Evolutionary conservation across 176 grass and related monocot genomes (phyloP).

Genomic region (Canna indica): DNA sequence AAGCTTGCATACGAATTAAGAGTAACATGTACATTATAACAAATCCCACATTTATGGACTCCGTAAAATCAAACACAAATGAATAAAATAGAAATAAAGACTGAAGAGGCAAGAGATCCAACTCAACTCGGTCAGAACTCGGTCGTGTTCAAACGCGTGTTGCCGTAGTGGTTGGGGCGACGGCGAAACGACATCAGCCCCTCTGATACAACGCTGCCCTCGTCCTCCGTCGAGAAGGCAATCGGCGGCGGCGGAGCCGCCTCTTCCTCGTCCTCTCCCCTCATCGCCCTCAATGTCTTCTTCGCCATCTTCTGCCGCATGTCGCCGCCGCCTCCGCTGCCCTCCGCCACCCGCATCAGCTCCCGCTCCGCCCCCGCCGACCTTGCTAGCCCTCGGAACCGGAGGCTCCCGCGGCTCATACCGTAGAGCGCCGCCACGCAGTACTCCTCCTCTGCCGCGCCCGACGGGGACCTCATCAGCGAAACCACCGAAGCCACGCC

Average conservation of each 20-base stretch:
- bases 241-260: neutral
- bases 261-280: constrained; percentile 18
- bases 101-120: neutral
- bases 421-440: constrained; percentile 34
- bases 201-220: constrained; percentile 25
- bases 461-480: neutral
- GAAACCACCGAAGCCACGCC: constrained; percentile 27
- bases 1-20: too few relatives aligned
- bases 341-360: constrained; percentile 29
- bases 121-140: constrained; percentile 21
- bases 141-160: constrained; percentile 16
- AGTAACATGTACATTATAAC: too few relatives aligned
- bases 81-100: neutral
- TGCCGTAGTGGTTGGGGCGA: constrained; percentile 17
- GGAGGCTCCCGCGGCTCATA: constrained; percentile 37
- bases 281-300: constrained; percentile 40
- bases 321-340: constrained; percentile 2
- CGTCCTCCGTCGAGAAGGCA: constrained; percentile 4
- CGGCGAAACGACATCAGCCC: constrained; percentile 26
- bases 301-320: constrained; percentile 36
- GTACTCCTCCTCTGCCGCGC: constrained; percentile 34
- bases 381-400: constrained; percentile 30
- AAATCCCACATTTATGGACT: too few relatives aligned
- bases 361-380: constrained; percentile 22
- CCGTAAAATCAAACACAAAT: neutral